Conservation (phyloP, 1,139 yeast genomes). For the Tardiomyces digboiensis region DNA sequence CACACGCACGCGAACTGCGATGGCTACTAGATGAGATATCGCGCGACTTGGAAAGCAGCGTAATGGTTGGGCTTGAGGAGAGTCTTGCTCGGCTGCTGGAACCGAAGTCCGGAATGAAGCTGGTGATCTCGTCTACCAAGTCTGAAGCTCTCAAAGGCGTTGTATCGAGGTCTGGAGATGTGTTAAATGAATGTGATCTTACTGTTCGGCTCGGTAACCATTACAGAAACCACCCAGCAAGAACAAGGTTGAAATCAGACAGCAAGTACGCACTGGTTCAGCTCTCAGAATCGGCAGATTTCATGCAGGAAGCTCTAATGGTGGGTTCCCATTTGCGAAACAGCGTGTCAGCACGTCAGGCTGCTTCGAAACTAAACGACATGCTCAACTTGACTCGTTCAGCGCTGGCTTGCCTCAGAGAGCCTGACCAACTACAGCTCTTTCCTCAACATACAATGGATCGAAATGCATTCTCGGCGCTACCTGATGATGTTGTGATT, state of each 20-base stretch:
- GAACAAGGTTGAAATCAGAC: neutral
- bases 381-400: conserved; percentile 10
- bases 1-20: neutral
- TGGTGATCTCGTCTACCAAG: conserved; percentile 24
- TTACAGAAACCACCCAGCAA: neutral
- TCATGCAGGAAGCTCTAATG: neutral
- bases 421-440: conserved; percentile 11
- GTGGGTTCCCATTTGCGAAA: neutral
- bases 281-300: neutral
- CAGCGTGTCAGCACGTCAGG: neutral
- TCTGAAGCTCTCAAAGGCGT: conserved; percentile 25
- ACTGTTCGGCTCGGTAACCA: neutral
- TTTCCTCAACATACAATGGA: conserved; percentile 15
- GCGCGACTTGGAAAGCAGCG: neutral
- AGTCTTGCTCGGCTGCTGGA: conserved; percentile 2
- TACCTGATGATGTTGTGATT: conserved; percentile 14
- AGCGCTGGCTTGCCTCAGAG: conserved; percentile 12
- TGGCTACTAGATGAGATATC: neutral
- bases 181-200: neutral
- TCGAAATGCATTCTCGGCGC: conserved; percentile 6
- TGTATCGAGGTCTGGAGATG: conserved; percentile 5
- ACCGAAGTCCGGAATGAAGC: conserved; percentile 14
- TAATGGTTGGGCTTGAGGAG: conserved; percentile 1
- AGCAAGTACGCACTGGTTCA: neutral
- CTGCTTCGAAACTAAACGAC: neutral